A percentile compares a stretch with the other conserved stretches of the same genome.
Evolutionary conservation across 164 flowering plant species (phyloP).

Genomic region (Stephania yunnanensis): DNA sequence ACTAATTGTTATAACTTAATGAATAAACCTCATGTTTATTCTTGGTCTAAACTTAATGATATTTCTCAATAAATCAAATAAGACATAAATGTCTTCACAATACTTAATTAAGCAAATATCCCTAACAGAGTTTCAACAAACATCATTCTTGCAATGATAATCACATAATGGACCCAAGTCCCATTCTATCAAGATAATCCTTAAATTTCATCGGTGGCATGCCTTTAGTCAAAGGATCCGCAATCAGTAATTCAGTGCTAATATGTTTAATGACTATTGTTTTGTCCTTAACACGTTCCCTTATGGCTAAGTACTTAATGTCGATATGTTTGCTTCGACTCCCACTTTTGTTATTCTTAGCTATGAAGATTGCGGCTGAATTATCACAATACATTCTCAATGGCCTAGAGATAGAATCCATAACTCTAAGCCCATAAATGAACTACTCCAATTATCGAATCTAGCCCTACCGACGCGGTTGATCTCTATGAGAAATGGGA

Average conservation of each 20-base stretch:
- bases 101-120: neutral
- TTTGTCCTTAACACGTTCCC: neutral
- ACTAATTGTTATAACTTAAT: neutral
- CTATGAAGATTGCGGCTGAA: neutral
- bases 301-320: neutral
- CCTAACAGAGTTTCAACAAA: neutral
- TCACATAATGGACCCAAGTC: neutral
- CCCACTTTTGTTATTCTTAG: constrained; percentile 1
- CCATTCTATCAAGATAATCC: neutral
- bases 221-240: neutral
- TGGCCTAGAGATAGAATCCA: neutral
- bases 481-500: no score
- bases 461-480: no score
- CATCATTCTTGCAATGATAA: neutral
- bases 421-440: no score
- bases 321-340: constrained; percentile 5
- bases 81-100: neutral
- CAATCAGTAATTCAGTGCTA: neutral
- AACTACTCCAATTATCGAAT: no score
- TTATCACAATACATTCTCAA: neutral
- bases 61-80: neutral
- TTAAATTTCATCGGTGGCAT: neutral
- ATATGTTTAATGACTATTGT: neutral
- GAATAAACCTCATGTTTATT: neutral
- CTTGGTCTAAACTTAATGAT: neutral